phyloP scores from a whole-genome alignment of 306 rosid species.

The Inga leiocalycina region DNA sequence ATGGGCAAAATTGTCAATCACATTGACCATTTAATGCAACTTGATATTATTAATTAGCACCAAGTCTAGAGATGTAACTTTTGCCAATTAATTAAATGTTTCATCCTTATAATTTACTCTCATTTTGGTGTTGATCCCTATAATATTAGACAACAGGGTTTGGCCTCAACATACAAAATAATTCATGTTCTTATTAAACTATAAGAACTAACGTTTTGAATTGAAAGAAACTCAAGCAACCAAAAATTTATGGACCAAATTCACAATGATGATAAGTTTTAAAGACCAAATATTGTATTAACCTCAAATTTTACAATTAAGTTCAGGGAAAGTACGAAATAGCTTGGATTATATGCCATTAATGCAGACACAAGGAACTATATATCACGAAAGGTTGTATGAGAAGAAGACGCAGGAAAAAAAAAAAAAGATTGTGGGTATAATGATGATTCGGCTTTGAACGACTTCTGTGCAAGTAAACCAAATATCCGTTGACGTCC shows the following conservation, averaged over 20 bases:
- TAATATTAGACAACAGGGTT: too few relatives aligned
- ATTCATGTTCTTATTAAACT: too few relatives aligned
- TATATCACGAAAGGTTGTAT: constrained; percentile 6
- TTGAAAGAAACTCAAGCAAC: too few relatives aligned
- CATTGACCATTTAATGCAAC: not conserved
- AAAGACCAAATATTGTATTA: too few relatives aligned
- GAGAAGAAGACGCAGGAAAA: not conserved
- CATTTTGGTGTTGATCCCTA: too few relatives aligned
- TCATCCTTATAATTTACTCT: too few relatives aligned
- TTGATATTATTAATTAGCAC: not conserved
- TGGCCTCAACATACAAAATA: too few relatives aligned
- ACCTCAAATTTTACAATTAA: not conserved
- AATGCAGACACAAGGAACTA: constrained; percentile 3
- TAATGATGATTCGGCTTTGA: constrained; percentile 16
- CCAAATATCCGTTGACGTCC: not conserved
- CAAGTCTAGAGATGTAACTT: not conserved
- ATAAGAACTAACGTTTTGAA: too few relatives aligned
- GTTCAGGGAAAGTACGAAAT: not conserved
- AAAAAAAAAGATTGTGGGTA: constrained; percentile 15
- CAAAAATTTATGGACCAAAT: too few relatives aligned
- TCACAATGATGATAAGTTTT: too few relatives aligned
- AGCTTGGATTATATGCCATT: not conserved
- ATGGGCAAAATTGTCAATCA: not conserved
- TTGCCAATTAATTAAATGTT: not conserved
- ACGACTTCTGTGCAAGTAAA: not conserved